Conservation (phyloP, 1,284 basidiomycete genomes). For the Irpex lacteus region DNA sequence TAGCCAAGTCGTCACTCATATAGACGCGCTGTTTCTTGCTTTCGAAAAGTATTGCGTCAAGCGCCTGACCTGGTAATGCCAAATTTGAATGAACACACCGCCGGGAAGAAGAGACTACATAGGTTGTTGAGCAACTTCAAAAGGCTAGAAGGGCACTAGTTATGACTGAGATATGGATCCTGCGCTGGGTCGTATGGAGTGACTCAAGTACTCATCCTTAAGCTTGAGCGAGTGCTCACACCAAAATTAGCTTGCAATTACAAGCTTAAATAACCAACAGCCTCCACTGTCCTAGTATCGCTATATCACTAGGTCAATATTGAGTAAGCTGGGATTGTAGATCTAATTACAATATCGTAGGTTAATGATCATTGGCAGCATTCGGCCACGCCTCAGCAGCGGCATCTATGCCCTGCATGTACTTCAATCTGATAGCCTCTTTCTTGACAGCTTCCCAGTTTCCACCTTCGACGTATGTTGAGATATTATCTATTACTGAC, state of each 20-base stretch:
- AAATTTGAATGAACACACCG: not conserved
- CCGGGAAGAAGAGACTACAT: too few species aligned
- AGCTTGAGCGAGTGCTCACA: too few species aligned
- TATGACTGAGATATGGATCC: too few species aligned
- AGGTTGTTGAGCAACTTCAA: too few species aligned
- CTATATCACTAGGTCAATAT: too few species aligned
- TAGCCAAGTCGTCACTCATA: not conserved
- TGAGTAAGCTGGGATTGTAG: not conserved
- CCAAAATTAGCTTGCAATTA: too few species aligned
- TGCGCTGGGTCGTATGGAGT: too few species aligned
- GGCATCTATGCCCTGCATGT: conserved; percentile 70
- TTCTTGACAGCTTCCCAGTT: conserved; percentile 59
- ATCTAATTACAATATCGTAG: not conserved
- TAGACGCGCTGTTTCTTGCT: not conserved
- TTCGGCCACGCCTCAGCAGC: conserved; percentile 59
- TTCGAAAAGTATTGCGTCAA: not conserved
- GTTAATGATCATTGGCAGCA: conserved; percentile 21
- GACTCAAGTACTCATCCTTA: too few species aligned
- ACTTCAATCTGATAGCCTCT: conserved; percentile 72
- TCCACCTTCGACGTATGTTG: conserved; percentile 45
- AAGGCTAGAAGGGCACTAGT: too few species aligned
- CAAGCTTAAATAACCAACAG: too few species aligned
- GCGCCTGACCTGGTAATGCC: not conserved
- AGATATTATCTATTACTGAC: conserved; percentile 45
- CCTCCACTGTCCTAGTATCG: too few species aligned